Base-by-base conservation (phyloP, 2,329 filamentous ascomycete genomes). In the Teratosphaeriaceae sp. region DNA sequence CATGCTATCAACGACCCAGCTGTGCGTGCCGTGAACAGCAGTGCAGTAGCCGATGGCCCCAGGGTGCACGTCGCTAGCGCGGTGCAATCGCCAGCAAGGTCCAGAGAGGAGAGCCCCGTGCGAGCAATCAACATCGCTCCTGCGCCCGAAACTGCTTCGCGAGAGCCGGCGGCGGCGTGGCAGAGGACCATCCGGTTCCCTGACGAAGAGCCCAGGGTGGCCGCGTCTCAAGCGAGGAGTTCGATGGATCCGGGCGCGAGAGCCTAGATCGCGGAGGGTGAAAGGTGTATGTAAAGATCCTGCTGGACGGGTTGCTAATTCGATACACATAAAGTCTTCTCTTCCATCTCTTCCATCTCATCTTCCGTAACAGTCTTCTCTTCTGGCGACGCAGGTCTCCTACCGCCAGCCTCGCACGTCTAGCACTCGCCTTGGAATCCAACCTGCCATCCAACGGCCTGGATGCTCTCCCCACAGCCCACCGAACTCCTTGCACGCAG, bases 151-250 rank as follows among this genome's bases (percentile, higher is more conserved):
- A n/a, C n/a, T n/a, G n/a, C n/a, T n/a, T 12, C 47, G 30, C 20
- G 33, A 18, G 43, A 11, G 31, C 27, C 31, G 16, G 22, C 40
- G 15, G 33, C 38, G 16, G 40, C 43, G 5, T 54, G 51, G 46
- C 52, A 60, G 31, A 50, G 59, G 22, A 62, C 52, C 30, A 62
- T 62, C 38, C 51, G 56, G 9, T 62, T 61, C 30, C 48, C 46
- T 16, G 59, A 61, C 36, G 57, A n/a, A n/a, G n/a, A 62, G 22
- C 35, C 31, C 19, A 21, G 29, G 11, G 12, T 23, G 29, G 26
- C 38, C 7, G 3, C 22, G 13, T 15, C 37, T 11, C 27, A 27
- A 23, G 16, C 5, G 21, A 6, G 37, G 16, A 39, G 8, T 11
- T 20, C 31, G 24, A 29, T 18, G 22, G 21, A 23, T 23, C 11